phyloP scores from a whole-genome alignment of 1,284 basidiomycete genomes.

The Takashimella tepidaria region DNA sequence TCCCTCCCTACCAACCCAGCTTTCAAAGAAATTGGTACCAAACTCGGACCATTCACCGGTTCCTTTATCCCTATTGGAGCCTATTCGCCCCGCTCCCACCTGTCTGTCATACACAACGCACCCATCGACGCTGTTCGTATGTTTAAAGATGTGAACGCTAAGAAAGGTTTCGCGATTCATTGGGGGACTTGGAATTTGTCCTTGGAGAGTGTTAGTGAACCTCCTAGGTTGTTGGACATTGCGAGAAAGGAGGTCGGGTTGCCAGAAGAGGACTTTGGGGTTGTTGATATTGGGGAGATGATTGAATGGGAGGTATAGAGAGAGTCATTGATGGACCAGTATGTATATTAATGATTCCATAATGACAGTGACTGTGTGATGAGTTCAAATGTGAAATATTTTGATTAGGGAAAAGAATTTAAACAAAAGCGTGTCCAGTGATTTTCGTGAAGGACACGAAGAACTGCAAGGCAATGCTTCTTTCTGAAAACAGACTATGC shows the following conservation, averaged over 20 bases:
- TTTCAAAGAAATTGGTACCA: constrained; percentile 62
- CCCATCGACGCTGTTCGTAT: constrained; percentile 62
- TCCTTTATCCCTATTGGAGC: constrained; percentile 65
- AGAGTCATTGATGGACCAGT: no score
- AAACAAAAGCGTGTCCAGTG: no score
- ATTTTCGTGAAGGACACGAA: no score
- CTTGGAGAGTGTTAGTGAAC: constrained; percentile 57
- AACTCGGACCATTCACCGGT: constrained; percentile 56
- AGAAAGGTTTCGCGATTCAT: constrained; percentile 62
- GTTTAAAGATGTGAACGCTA: constrained; percentile 55
- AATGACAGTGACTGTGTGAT: no score
- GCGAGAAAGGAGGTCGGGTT: constrained; percentile 55
- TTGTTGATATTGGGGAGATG: constrained; percentile 58
- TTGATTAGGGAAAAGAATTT: no score
- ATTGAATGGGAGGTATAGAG: neutral
- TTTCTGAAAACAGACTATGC: no score
- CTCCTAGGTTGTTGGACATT: constrained; percentile 54
- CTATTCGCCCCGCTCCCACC: constrained; percentile 57
- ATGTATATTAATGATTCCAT: no score
- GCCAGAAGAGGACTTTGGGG: constrained; percentile 53
- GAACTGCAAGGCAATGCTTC: no score
- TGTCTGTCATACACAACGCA: constrained; percentile 58
- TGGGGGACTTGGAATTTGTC: constrained; percentile 55
- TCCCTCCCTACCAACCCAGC: constrained; percentile 59
- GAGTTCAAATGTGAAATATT: no score